phyloP scores from a whole-genome alignment of 768 basidiomycete species.

The Lentinula lateritia region DNA sequence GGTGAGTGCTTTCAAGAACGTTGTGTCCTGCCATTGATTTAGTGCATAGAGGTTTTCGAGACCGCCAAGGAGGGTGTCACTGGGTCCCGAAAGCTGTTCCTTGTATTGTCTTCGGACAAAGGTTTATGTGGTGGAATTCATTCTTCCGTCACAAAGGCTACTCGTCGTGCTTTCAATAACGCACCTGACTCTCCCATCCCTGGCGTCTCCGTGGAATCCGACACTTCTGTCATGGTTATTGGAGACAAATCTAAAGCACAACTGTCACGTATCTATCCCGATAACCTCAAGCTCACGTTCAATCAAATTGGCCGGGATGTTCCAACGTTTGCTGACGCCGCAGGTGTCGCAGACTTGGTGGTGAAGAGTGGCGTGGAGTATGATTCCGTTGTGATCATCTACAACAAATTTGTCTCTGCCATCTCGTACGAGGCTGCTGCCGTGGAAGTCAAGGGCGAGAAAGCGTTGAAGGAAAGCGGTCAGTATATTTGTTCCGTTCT shows the following conservation, averaged over 20 bases:
- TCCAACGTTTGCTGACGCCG: constrained; percentile 92
- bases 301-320: constrained; percentile 98
- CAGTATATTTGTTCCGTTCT: constrained; percentile 23
- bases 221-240: constrained; percentile 76
- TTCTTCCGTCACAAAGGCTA: constrained; percentile 90
- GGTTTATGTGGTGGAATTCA: constrained; percentile 99
- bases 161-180: constrained; percentile 64
- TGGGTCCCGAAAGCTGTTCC: constrained; percentile 77
- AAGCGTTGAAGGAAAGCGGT: constrained; percentile 78
- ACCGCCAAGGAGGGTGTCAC: constrained; percentile 66
- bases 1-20: constrained; percentile 41
- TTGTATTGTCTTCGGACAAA: constrained; percentile 96
- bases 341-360: constrained; percentile 90
- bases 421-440: constrained; percentile 82
- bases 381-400: constrained; percentile 76
- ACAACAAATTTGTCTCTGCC: constrained; percentile 86
- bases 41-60: constrained; percentile 74
- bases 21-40: constrained; percentile 5
- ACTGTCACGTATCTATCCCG: constrained; percentile 57
- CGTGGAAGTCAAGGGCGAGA: constrained; percentile 77
- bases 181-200: constrained; percentile 43
- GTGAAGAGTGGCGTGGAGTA: constrained; percentile 79
- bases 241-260: constrained; percentile 98
- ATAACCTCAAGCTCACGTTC: constrained; percentile 80
- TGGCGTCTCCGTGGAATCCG: constrained; percentile 41